phyloP scores from a whole-genome alignment of 805 yeast genomes.

The Candida ipomoeae region DNA sequence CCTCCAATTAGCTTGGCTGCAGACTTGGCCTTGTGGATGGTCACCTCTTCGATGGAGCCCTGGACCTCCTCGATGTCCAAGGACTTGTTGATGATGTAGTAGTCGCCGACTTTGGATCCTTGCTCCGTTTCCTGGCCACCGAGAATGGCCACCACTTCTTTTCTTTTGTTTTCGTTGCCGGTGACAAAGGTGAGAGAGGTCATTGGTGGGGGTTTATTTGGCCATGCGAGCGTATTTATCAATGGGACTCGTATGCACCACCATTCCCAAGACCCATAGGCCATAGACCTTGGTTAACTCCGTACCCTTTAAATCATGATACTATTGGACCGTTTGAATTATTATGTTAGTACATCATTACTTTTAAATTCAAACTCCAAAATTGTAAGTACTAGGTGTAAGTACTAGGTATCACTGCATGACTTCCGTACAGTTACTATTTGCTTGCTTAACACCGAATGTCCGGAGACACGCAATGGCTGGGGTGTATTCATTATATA shows the following conservation, averaged over 20 bases:
- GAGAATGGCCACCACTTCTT: conserved; percentile 77
- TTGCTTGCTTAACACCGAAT: neutral
- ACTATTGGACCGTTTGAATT: too few species aligned
- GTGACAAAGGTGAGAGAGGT: conserved; percentile 62
- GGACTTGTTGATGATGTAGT: conserved; percentile 53
- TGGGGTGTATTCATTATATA: neutral
- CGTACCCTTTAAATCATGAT: too few species aligned
- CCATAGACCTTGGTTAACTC: too few species aligned
- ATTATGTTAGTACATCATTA: too few species aligned
- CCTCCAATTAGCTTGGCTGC: conserved; percentile 65
- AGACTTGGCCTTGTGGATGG: conserved; percentile 69
- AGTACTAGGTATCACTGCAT: neutral
- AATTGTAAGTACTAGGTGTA: too few species aligned
- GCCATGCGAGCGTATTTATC: neutral
- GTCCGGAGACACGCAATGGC: neutral
- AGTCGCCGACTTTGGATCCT: conserved; percentile 42
- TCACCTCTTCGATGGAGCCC: conserved; percentile 79
- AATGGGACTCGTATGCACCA: neutral
- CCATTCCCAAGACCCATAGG: neutral
- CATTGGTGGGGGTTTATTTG: neutral
- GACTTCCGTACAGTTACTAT: neutral
- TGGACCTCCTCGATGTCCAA: conserved; percentile 89
- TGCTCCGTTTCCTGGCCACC: conserved; percentile 33
- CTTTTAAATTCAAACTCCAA: too few species aligned
- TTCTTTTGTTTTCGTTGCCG: conserved; percentile 84